Evolutionary conservation across 2,329 filamentous ascomycete species (phyloP), one percentile per base, ranked within the genome.

Genomic region (Colletotrichum spaethianum): DNA sequence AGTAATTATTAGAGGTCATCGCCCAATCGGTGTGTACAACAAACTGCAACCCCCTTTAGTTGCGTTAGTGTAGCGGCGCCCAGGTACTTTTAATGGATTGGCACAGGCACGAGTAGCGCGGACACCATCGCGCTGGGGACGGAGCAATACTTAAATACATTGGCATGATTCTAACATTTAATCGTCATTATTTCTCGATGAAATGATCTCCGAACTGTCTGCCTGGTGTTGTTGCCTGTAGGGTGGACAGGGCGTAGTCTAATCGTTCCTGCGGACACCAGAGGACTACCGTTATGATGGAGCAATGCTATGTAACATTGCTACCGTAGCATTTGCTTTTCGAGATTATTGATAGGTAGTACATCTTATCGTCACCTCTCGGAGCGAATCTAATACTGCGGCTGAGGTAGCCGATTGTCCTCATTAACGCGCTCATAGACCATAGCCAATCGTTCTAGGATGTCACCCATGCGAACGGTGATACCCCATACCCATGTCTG

Each of bases 401-500:
- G 31, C 8, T 9, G 11, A 36, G 33, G 33, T 36, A 7, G 33
- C 33, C 11, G 4, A 11, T 36, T 36, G 33, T 36, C 33, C 1
- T 36, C 33, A 36, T 36, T 5, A 36, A 36, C 8, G 33, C 33
- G 8, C 33, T 36, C 33, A 11, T 36, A 36, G 11, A 11, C 33
- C 33, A 36, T 2, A 1, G 33, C 33, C 11, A 36, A 36, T 11
- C 33, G 33, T 36, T 36, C 33, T 9, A 36, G 33, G 11, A 36
- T 8, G 33, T 36, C 33, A 36, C 33, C 33, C 40, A 69, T 59
- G 12, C 26, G 42, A 7, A 57, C 50, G 8, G 52, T 57, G 50
- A 69, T 69, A 20, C 40, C 66, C 66, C 60, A 59, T 28, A 64
- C 60, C 57, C 57, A 65, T 26, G 26, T 42, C 40, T 69, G 26